Conservation (phyloP, 768 basidiomycete species). For the Phaffia tasmanica region DNA sequence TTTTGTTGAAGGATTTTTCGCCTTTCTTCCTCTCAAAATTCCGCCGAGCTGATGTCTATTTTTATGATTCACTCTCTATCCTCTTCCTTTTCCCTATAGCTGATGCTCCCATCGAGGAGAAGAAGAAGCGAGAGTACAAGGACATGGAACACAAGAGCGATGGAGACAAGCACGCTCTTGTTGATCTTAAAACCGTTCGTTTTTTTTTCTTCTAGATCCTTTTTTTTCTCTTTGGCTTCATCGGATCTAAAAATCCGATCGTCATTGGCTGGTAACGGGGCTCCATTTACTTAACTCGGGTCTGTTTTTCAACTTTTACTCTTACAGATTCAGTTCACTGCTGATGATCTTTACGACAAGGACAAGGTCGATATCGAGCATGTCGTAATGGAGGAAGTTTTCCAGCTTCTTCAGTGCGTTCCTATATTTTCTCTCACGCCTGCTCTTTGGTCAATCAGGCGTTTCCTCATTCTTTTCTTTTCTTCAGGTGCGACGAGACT, state of each 20-base stretch:
- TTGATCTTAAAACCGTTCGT: slow-evolving; percentile 16
- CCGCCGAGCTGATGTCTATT: no score
- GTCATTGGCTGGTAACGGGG: no score
- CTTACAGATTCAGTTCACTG: slow-evolving; percentile 40
- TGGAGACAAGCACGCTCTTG: slow-evolving; percentile 23
- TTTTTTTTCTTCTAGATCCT: neutral
- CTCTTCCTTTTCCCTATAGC: neutral
- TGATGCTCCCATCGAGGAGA: slow-evolving; percentile 28
- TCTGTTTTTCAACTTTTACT: no score
- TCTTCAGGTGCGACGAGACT: slow-evolving; percentile 60
- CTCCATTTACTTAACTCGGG: no score
- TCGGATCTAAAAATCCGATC: no score
- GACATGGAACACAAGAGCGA: slow-evolving; percentile 37
- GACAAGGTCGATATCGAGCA: slow-evolving; percentile 99
- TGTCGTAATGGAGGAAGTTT: slow-evolving; percentile 90
- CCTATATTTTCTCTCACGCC: neutral
- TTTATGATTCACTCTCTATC: no score
- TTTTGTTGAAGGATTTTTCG: no score
- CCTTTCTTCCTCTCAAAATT: no score
- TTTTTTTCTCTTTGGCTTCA: neutral
- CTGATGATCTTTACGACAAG: slow-evolving; percentile 62
- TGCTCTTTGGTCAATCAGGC: no score
- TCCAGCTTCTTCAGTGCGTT: slow-evolving; percentile 68
- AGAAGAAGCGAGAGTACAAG: slow-evolving; percentile 75
- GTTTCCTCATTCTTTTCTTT: neutral